Conservation (phyloP, 2,329 filamentous ascomycete species). For the Cytospora mali region DNA sequence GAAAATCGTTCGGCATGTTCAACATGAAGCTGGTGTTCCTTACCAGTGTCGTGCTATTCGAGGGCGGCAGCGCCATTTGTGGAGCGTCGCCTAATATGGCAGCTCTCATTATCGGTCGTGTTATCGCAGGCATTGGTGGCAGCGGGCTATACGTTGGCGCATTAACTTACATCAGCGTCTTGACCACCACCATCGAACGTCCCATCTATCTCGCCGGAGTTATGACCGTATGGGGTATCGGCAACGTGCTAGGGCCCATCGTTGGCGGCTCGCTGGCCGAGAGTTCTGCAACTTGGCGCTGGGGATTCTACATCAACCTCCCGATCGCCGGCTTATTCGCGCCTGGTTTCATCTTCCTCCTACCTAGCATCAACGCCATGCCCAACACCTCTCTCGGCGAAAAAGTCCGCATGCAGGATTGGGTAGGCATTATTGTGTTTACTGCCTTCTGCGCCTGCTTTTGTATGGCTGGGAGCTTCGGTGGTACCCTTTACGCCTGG, state of each 20-base stretch:
- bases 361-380: constrained; percentile 32
- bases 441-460: constrained; percentile 43
- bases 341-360: constrained; percentile 35
- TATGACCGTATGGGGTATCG: constrained; percentile 41
- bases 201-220: constrained; percentile 33
- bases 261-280: constrained; percentile 47
- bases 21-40: constrained; percentile 15
- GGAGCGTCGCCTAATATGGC: constrained; percentile 37
- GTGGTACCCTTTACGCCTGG: constrained; percentile 52
- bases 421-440: constrained; percentile 45
- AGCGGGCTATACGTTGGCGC: constrained; percentile 42
- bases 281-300: constrained; percentile 44
- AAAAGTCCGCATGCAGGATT: constrained; percentile 45
- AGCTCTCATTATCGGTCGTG: constrained; percentile 39
- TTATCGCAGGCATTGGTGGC: constrained; percentile 44
- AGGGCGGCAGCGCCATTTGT: constrained; percentile 40
- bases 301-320: constrained; percentile 58
- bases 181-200: constrained; percentile 33
- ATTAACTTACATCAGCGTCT: constrained; percentile 33
- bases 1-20: constrained; percentile 11
- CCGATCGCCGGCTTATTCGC: constrained; percentile 43
- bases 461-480: constrained; percentile 53
- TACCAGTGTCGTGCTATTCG: constrained; percentile 12
- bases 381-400: constrained; percentile 29
- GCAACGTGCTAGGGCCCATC: constrained; percentile 45